Evolutionary conservation across 768 basidiomycete species (phyloP), one percentile per base, ranked within the genome.

Genomic region (Ramaria sp.): DNA sequence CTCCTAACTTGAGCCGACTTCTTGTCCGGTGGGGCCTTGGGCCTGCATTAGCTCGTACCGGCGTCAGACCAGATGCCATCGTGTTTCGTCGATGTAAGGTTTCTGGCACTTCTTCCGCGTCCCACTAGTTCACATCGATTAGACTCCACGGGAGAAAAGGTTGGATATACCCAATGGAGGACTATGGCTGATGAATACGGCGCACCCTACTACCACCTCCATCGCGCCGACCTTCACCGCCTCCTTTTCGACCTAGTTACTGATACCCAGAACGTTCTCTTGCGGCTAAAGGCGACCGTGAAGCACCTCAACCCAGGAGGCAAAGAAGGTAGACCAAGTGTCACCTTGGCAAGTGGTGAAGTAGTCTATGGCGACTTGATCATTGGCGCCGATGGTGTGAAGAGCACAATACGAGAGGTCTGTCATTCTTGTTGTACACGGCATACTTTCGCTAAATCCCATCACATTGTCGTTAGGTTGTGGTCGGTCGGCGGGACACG

Each of bases 11-110:
- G 15, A 69, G 66, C 18, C 65, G 73, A n/a, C 67, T 78, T 9
- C 64, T 80, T 49, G 66, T 72, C 34, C 67, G 75, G 1, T 80
- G 78, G 77, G 78, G 78, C 16, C 67, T 79, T 5, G 69, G 65
- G 0, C 67, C 73, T 1, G 65, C 69, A 27, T 63, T 80, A 6
- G 62, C 69, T 5, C 59, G 67, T 45, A 41, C 71, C 2, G 65
- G 64, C 0, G 72, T 77, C 24, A 61, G 66, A 36, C 77, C 77
- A 0, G 62, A 66, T 3, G 67, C 66, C 1, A 59, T 76, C 24
- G 64, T 67, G 0, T 66, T 78, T 51, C 67, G 71, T 32, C 63
- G 75, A 65, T 79, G 61, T 60, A 28, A 56, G 60, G 1, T 9
- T 34, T 56, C 6, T 24, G n/a, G 16, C 15, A 18, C n/a, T 9